These are phyloP conservation scores for Dovyalis caffra DNA, from an alignment of 345 rosid genomes.

Conservation along the genomic window DNA sequence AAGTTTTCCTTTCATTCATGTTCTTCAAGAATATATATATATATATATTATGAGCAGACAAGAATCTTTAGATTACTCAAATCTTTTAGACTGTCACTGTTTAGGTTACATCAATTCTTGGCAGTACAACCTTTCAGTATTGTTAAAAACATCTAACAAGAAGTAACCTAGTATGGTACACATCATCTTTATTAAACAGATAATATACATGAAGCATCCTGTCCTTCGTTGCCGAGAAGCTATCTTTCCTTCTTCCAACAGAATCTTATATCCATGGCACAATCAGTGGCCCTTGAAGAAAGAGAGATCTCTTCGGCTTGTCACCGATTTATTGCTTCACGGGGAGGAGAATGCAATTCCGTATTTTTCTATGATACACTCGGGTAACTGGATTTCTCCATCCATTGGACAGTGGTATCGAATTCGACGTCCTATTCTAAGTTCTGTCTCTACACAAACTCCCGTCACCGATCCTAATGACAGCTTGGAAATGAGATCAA, in stretches of 20 bases:
- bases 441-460: constrained; percentile 28
- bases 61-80: neutral
- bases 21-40: no score
- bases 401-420: constrained; percentile 12
- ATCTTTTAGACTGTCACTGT: neutral
- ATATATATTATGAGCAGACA: neutral
- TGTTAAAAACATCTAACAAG: constrained; percentile 6
- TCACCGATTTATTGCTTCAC: constrained; percentile 14
- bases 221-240: constrained; percentile 16
- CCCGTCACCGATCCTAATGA: neutral
- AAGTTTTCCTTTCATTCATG: no score
- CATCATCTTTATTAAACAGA: constrained; percentile 18
- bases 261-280: constrained; percentile 13
- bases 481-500: constrained; percentile 14
- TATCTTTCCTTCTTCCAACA: constrained; percentile 23
- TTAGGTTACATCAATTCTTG: neutral
- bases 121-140: neutral
- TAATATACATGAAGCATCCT: constrained; percentile 29
- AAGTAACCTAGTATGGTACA: neutral
- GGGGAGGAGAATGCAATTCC: neutral
- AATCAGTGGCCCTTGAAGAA: neutral
- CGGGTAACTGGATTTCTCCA: constrained; percentile 11
- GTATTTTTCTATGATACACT: constrained; percentile 7
- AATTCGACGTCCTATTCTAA: constrained; percentile 14
- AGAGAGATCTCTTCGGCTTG: neutral